A percentile compares a stretch with the other conserved stretches of the same genome.
These are phyloP conservation scores for Cynanchum wilfordii DNA, from an alignment of 257 asterid species.

Conservation along the genomic window DNA sequence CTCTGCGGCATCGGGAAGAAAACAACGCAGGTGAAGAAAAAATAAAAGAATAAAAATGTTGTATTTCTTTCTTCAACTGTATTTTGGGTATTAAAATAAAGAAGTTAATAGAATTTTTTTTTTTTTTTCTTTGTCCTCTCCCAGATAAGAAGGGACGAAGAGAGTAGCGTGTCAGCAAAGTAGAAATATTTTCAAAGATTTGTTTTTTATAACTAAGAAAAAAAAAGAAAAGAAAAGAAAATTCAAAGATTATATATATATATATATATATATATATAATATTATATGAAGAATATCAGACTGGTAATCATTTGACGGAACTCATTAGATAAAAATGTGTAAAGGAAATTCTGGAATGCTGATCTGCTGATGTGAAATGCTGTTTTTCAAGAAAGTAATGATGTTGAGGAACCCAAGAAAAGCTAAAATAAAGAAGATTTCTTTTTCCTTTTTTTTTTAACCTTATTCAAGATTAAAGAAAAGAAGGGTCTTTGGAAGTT, in stretches of 20 bases:
- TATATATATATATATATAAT: too few species aligned
- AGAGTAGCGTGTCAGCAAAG: constrained; percentile 36
- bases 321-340: constrained; percentile 13
- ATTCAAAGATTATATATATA: too few species aligned
- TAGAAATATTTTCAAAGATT: constrained; percentile 32
- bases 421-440: constrained; percentile 11
- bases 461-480: constrained; percentile 33
- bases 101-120: not conserved
- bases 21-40: not conserved
- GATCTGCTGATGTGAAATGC: constrained; percentile 34
- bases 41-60: not conserved
- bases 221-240: too few species aligned
- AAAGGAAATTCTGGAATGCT: constrained; percentile 25
- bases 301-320: constrained; percentile 21
- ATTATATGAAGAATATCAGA: constrained; percentile 15
- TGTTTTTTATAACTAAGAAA: not conserved
- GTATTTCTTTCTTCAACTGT: not conserved
- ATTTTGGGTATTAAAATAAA: not conserved
- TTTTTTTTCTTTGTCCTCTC: not conserved
- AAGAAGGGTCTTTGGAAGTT: constrained; percentile 3
- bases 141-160: constrained; percentile 16
- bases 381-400: constrained; percentile 33
- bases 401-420: constrained; percentile 8
- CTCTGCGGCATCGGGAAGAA: constrained; percentile 46
- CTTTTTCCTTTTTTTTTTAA: not conserved